phyloP scores from a whole-genome alignment of 176 grass and related monocot species.

The Stipa capillata region DNA sequence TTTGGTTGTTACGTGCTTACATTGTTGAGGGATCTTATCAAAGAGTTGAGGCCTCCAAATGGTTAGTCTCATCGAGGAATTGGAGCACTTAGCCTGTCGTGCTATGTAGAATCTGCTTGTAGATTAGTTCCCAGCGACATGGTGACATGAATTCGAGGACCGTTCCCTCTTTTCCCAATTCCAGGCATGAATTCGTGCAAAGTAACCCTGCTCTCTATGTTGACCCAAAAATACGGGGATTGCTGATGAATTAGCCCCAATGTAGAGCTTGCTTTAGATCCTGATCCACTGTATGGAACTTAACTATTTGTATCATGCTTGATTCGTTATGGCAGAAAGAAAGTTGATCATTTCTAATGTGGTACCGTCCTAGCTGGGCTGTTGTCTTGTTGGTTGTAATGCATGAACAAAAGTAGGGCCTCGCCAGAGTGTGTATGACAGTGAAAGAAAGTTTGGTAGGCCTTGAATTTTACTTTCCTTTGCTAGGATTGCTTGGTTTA shows the following conservation, averaged over 20 bases:
- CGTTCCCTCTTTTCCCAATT: background rate
- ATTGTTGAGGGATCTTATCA: constrained; percentile 7
- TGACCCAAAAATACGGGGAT: background rate
- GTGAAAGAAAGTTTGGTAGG: constrained; percentile 40
- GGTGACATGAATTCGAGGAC: background rate
- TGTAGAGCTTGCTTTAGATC: constrained; percentile 12
- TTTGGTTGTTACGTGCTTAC: background rate
- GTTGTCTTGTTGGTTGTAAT: background rate
- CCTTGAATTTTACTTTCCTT: constrained; percentile 33
- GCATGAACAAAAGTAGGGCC: constrained; percentile 26
- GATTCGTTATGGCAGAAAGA: constrained; percentile 19
- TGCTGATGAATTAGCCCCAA: background rate
- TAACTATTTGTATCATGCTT: constrained; percentile 21
- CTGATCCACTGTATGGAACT: constrained; percentile 12
- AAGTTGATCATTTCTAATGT: constrained; percentile 4
- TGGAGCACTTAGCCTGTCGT: background rate
- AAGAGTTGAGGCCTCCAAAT: background rate
- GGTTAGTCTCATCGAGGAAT: background rate
- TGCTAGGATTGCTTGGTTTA: constrained; percentile 13
- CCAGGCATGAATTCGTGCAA: background rate
- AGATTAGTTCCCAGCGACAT: constrained; percentile 8
- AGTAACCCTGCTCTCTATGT: background rate
- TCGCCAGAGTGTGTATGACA: constrained; percentile 33
- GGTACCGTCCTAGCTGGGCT: constrained; percentile 13
- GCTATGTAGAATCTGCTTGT: background rate